These are phyloP conservation scores for Candida maris DNA, from an alignment of 805 yeast species.

Conservation along the genomic window DNA sequence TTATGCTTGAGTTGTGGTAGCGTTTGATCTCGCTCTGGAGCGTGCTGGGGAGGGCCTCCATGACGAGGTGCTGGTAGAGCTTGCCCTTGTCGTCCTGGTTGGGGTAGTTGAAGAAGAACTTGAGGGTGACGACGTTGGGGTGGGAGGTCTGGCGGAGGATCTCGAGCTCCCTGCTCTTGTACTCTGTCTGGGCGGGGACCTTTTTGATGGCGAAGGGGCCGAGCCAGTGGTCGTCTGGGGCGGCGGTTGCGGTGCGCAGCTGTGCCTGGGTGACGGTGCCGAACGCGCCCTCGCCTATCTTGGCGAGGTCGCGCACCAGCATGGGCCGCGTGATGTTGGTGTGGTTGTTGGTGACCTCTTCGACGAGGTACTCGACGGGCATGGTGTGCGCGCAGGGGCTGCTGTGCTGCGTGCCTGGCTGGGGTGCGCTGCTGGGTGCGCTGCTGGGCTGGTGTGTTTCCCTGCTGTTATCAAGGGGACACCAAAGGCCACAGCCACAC, in stretches of 20 bases:
- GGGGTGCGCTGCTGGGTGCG: no score
- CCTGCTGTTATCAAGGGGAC: no score
- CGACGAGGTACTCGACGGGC: slow-evolving; percentile 44
- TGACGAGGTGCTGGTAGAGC: slow-evolving; percentile 74
- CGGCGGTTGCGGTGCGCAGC: slow-evolving; percentile 27
- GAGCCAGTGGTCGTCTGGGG: slow-evolving; percentile 46
- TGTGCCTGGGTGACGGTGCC: slow-evolving; percentile 82
- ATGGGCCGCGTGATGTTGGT: slow-evolving; percentile 53
- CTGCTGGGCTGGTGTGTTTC: no score
- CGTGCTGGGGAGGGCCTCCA: slow-evolving; percentile 85
- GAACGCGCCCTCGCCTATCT: slow-evolving; percentile 83
- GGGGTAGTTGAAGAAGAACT: slow-evolving; percentile 67
- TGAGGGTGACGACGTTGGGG: slow-evolving; percentile 71
- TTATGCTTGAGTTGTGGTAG: slow-evolving; percentile 56
- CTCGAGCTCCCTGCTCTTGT: slow-evolving; percentile 77
- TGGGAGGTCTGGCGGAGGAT: slow-evolving; percentile 70
- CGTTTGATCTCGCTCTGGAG: slow-evolving; percentile 72
- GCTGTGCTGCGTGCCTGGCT: no score
- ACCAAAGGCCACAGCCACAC: no score
- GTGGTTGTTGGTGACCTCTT: slow-evolving; percentile 60
- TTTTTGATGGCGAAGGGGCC: slow-evolving; percentile 85
- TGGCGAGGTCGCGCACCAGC: slow-evolving; percentile 67
- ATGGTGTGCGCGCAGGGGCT: slow-evolving; percentile 6
- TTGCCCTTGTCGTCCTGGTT: slow-evolving; percentile 55
- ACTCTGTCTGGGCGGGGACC: slow-evolving; percentile 85